A percentile compares a stretch with the other conserved stretches of the same genome.
phyloP scores from a whole-genome alignment of 164 flowering plant species.

The Sedum album region DNA sequence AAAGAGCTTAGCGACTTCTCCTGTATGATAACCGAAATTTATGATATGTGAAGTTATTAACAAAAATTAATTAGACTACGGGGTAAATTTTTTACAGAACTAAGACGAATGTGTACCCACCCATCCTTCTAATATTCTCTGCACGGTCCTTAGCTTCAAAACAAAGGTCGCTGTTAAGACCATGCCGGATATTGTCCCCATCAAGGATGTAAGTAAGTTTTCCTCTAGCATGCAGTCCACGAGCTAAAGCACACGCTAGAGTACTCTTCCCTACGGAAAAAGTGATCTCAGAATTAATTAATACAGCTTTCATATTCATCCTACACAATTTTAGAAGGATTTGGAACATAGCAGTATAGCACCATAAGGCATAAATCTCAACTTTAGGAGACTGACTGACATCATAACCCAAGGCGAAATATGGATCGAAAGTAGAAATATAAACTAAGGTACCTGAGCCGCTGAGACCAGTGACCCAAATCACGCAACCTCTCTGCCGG shows the following conservation, averaged over 20 bases:
- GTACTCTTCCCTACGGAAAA: constrained; percentile 76
- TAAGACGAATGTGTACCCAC: constrained; percentile 26
- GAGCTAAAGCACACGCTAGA: constrained; percentile 72
- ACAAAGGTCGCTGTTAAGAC: constrained; percentile 64
- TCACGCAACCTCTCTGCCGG: constrained; percentile 26
- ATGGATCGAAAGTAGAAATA: constrained; percentile 83
- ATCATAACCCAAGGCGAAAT: constrained; percentile 85
- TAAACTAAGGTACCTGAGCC: constrained; percentile 20
- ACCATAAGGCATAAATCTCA: no score
- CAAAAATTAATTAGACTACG: not conserved
- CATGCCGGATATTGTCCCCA: constrained; percentile 95
- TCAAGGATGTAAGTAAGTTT: constrained; percentile 80
- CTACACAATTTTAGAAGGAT: not conserved
- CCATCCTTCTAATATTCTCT: constrained; percentile 84
- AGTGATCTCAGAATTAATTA: not conserved
- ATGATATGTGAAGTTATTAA: no score
- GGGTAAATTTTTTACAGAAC: not conserved
- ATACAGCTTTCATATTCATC: not conserved
- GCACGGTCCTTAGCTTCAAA: constrained; percentile 82
- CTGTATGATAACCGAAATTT: constrained; percentile 26
- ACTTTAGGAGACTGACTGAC: no score
- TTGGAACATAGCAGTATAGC: not conserved
- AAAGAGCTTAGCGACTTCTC: constrained; percentile 96
- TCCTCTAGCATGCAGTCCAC: constrained; percentile 53
- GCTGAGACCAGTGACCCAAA: not conserved